phyloP scores from a whole-genome alignment of 495 filamentous ascomycete species.

The Sordaria brevicollis region DNA sequence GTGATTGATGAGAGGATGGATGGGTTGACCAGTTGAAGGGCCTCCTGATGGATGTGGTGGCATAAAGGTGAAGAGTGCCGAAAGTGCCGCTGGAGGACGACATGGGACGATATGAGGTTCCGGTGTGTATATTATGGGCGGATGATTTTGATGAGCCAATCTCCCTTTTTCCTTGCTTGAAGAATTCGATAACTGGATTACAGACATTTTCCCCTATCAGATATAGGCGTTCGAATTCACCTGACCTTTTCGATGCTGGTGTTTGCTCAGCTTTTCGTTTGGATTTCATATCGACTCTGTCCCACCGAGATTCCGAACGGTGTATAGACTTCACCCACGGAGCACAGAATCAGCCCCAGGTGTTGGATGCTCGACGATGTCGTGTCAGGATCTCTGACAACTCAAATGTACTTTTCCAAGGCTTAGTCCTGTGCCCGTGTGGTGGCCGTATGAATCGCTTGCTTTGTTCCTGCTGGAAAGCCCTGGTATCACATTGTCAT shows the following conservation, averaged over 20 bases:
- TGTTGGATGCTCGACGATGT: not conserved
- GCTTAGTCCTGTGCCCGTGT: not conserved
- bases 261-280: not conserved
- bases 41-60: no score
- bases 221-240: not conserved
- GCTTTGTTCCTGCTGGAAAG: not conserved
- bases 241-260: not conserved
- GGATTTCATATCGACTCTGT: not conserved
- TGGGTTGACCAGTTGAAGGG: no score
- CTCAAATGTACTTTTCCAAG: not conserved
- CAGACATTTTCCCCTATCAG: not conserved
- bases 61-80: not conserved
- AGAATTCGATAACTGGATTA: not conserved
- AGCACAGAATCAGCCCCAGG: not conserved
- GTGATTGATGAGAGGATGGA: constrained; percentile 1
- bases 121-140: not conserved
- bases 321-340: not conserved
- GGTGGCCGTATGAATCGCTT: not conserved
- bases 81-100: not conserved
- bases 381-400: not conserved
- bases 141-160: not conserved
- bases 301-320: not conserved
- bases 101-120: not conserved
- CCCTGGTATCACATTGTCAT: not conserved
- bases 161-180: not conserved